Conservation (phyloP, 139 green algal genomes). For the Pseudopediastrum boryanum region DNA sequence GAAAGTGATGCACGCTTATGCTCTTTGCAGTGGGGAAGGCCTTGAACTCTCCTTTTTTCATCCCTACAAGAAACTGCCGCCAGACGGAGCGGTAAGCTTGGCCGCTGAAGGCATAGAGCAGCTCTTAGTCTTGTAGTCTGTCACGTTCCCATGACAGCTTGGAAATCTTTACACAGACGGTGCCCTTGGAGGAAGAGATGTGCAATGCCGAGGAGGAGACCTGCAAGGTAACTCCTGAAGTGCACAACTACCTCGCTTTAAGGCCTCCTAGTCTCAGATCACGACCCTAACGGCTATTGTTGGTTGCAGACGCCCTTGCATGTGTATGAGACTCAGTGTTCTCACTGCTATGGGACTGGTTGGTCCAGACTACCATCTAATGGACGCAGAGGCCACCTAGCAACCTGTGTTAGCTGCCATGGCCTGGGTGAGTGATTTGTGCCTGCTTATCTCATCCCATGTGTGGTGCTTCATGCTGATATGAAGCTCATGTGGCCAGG, state of each 20-base stretch:
- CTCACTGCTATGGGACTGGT: constrained; percentile 20
- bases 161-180: constrained; percentile 23
- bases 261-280: background rate
- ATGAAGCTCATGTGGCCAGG: no score
- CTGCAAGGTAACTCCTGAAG: constrained; percentile 16
- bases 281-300: background rate
- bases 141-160: background rate
- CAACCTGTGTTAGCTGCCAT: constrained; percentile 35
- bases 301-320: constrained; percentile 27
- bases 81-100: constrained; percentile 29
- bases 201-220: constrained; percentile 30
- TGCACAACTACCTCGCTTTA: background rate
- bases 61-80: constrained; percentile 27
- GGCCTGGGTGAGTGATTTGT: constrained; percentile 22
- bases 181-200: constrained; percentile 26
- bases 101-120: background rate
- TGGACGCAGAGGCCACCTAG: constrained; percentile 16
- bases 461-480: background rate
- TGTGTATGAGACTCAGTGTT: constrained; percentile 31
- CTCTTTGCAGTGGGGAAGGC: constrained; percentile 21
- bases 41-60: constrained; percentile 33
- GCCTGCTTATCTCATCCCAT: background rate
- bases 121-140: background rate
- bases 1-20: no score
- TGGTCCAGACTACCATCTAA: constrained; percentile 14